Conservation (phyloP, 2,329 filamentous ascomycete species). For the Nectriaceae sp. region DNA sequence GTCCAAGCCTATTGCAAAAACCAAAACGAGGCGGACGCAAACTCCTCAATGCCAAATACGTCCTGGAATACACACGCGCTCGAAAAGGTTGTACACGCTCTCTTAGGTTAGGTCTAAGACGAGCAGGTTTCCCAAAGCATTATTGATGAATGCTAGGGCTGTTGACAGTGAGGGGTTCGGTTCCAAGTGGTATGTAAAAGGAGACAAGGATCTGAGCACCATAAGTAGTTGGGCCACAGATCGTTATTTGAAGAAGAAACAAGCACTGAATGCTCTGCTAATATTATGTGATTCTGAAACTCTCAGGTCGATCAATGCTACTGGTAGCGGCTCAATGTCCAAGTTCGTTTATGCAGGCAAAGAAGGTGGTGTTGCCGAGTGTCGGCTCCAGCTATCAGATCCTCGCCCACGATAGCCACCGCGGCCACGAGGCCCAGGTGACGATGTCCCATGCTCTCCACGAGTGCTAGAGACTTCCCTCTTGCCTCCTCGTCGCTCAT, state of each 20-base stretch:
- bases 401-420: constrained; percentile 42
- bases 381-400: constrained; percentile 45
- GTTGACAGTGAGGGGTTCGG: constrained; percentile 9
- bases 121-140: constrained; percentile 9
- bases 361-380: constrained; percentile 26
- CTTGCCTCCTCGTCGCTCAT: constrained; percentile 34
- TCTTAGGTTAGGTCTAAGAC: constrained; percentile 10
- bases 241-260: constrained; percentile 6
- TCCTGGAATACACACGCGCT: constrained; percentile 18
- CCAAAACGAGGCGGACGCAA: constrained; percentile 3
- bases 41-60: constrained; percentile 12
- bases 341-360: constrained; percentile 20
- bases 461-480: constrained; percentile 35
- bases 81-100: constrained; percentile 26
- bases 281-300: constrained; percentile 21
- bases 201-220: constrained; percentile 7
- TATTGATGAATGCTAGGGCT: constrained; percentile 5
- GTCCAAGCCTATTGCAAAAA: constrained; percentile 6
- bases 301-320: constrained; percentile 10
- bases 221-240: constrained; percentile 1
- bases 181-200: constrained; percentile 9
- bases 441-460: constrained; percentile 24
- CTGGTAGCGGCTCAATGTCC: constrained; percentile 9
- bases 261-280: constrained; percentile 21
- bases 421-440: constrained; percentile 32